phyloP scores from a whole-genome alignment of 2,329 filamentous ascomycete genomes.

The Orbilia brochopaga region DNA sequence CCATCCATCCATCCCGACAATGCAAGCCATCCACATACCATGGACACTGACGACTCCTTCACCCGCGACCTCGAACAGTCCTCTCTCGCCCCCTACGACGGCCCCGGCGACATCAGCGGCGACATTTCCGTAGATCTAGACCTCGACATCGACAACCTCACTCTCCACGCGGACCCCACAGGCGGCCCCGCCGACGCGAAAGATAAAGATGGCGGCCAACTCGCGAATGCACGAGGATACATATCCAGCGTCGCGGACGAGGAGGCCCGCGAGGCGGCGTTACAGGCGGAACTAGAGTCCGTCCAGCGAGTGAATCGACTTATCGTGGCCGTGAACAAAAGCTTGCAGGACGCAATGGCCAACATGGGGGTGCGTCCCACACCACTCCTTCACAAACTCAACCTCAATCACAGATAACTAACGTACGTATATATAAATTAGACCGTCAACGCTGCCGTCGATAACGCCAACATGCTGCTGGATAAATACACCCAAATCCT shows the following conservation, averaged over 20 bases:
- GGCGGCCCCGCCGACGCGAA: slow-evolving; percentile 57
- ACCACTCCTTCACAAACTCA: not conserved
- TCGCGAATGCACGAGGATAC: slow-evolving; percentile 62
- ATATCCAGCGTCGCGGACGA: slow-evolving; percentile 58
- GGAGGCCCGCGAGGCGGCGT: slow-evolving; percentile 72
- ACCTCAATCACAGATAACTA: not conserved
- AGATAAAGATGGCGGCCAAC: slow-evolving; percentile 57
- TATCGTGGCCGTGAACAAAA: slow-evolving; percentile 77
- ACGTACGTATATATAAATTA: slow-evolving; percentile 37
- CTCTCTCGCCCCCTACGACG: slow-evolving; percentile 37
- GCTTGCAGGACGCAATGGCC: slow-evolving; percentile 72
- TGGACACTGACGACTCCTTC: slow-evolving; percentile 47
- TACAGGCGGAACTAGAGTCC: slow-evolving; percentile 80
- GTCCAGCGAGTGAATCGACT: slow-evolving; percentile 86
- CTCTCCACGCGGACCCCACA: too few relatives aligned
- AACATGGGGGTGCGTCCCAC: slow-evolving; percentile 73
- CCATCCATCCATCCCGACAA: not conserved
- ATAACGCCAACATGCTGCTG: slow-evolving; percentile 82
- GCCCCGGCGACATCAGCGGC: slow-evolving; percentile 19
- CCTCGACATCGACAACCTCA: slow-evolving; percentile 56
- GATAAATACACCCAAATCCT: slow-evolving; percentile 96
- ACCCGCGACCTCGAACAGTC: slow-evolving; percentile 47
- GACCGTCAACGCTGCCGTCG: slow-evolving; percentile 44
- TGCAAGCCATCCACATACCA: slow-evolving; percentile 14
- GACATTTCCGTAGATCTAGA: slow-evolving; percentile 24